These are phyloP conservation scores for Hibiscus mutabilis DNA, from an alignment of 345 rosid species.

Conservation along the genomic window DNA sequence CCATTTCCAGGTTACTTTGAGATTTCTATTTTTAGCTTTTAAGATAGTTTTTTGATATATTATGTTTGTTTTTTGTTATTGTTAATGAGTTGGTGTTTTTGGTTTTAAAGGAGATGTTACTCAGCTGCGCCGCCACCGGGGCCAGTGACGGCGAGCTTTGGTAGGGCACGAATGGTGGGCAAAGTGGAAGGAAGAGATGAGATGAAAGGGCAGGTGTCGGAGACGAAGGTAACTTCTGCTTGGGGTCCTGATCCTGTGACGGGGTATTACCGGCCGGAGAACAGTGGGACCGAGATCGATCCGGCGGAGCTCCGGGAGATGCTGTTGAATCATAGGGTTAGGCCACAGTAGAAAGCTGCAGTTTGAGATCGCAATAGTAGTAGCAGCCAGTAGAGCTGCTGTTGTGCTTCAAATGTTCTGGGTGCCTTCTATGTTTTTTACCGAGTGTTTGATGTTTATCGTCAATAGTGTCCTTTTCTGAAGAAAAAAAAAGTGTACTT, in stretches of 20 bases:
- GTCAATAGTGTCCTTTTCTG: too few relatives aligned
- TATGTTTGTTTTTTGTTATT: background rate
- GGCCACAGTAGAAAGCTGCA: constrained; percentile 3
- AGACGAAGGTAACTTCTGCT: constrained; percentile 26
- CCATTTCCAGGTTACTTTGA: background rate
- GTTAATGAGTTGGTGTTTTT: background rate
- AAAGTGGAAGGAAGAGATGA: constrained; percentile 28
- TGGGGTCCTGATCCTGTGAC: constrained; percentile 77
- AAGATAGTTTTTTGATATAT: background rate
- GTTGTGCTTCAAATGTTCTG: background rate
- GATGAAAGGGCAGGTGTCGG: constrained; percentile 19
- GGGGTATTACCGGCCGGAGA: constrained; percentile 61
- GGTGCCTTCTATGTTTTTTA: too few relatives aligned
- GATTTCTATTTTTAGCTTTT: background rate
- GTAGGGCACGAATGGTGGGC: constrained; percentile 27
- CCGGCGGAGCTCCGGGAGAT: constrained; percentile 57
- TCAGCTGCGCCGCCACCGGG: constrained; percentile 31
- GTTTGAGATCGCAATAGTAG: background rate
- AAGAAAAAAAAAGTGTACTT: too few relatives aligned
- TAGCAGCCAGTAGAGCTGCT: background rate
- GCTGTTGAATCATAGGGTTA: constrained; percentile 45
- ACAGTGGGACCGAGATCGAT: constrained; percentile 47
- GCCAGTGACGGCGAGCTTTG: constrained; percentile 13
- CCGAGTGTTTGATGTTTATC: too few relatives aligned
- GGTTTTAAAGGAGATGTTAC: constrained; percentile 35